Base-by-base conservation (phyloP, 768 basidiomycete species). In the Collybia sp. region DNA sequence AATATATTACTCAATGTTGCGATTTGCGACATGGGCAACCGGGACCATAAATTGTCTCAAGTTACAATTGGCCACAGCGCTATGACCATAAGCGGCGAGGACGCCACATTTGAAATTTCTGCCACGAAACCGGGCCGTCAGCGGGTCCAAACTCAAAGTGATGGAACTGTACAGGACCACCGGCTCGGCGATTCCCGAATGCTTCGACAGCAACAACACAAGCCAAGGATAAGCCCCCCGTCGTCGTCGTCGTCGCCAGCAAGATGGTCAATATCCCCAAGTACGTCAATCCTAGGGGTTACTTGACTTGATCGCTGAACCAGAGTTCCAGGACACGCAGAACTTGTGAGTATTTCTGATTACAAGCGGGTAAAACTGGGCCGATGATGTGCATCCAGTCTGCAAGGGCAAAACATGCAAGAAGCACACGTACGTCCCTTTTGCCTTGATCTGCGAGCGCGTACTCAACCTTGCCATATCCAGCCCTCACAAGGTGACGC, bases 401-500 rank as follows among this genome's bases (percentile, higher is more conserved):
- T 95, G 93, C 90, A 93, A 93, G 79, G 91, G 92, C 70, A 95
- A 93, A 75, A 71, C 81, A 60, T 96, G 93, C 89, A 86, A 77
- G 74, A 96, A 96, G 73, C 93, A 96, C 81, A 95, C 92, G 88
- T 93, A 74, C 46, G 89, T 73, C 33, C 40, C n/a, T 6, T 38
- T 37, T 15, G 43, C 20, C 13, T 31, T 30, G 1, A 13, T 33
- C 12, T 35, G 40, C 13, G 12, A 16, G 17, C 44, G 16, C 35
- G 1, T 12, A 13, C 10, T 39, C 10, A 54, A 43, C 48, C 40
- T 43, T 37, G 5, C 13, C 12, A 25, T 25, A 25, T 59, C 40
- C 63, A 93, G 91, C 53, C 94, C 94, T 48, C 95, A 98, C 77
- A 99, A 99, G 72, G 95, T 99, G 62, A 97, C 95, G 49, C 95